Evolutionary conservation across 176 grass and related monocot genomes (phyloP).

Genomic region (Luzula sylvatica): DNA sequence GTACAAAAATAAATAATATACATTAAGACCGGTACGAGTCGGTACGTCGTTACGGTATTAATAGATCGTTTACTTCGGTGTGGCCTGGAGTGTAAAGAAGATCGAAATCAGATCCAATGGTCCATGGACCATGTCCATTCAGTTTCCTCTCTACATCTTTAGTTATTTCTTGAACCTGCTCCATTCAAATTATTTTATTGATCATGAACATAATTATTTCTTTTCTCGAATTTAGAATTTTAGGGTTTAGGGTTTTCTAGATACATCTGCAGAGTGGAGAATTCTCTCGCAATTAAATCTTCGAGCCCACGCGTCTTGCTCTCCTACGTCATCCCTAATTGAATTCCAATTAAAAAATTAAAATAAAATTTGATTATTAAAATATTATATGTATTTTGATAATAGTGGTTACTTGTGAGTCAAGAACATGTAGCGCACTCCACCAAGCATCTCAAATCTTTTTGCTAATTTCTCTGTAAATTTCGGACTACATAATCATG

Average conservation of each 20-base stretch:
- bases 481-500: slow-evolving; percentile 41
- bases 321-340: slow-evolving; percentile 67
- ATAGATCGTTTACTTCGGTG: slow-evolving; percentile 43
- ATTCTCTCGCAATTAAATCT: slow-evolving; percentile 63
- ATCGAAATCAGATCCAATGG: slow-evolving; percentile 49
- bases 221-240: no score
- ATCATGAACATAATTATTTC: no score
- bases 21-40: no score
- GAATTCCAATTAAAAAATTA: neutral
- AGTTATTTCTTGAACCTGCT: slow-evolving; percentile 47
- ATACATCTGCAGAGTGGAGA: slow-evolving; percentile 71
- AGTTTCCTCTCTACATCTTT: slow-evolving; percentile 68
- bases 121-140: slow-evolving; percentile 75
- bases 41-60: no score
- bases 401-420: slow-evolving; percentile 93
- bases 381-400: no score
- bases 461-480: slow-evolving; percentile 39
- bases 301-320: slow-evolving; percentile 69
- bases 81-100: slow-evolving; percentile 80
- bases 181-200: neutral
- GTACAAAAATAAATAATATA: neutral
- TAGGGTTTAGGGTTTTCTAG: no score
- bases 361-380: slow-evolving; percentile 9
- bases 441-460: slow-evolving; percentile 57
- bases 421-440: slow-evolving; percentile 71